Percentiles rank a stretch among this genome's conserved stretches.
Conservation (phyloP, 179 eudicot genomes). For the Corrigiola litoralis region DNA sequence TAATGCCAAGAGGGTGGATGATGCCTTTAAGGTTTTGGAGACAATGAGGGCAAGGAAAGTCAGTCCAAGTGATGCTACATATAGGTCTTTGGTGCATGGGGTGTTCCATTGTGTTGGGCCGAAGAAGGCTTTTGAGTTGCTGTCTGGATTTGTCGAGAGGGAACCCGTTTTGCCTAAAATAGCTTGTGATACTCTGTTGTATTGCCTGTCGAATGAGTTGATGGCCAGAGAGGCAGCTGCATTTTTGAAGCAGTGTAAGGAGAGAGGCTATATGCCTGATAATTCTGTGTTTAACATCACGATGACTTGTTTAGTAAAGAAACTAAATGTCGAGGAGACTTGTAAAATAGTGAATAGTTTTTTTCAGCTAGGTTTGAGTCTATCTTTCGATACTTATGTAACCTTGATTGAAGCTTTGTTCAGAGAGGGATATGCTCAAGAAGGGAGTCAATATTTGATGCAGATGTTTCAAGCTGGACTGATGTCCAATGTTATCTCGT, state of each 20-base stretch:
- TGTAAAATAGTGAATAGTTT: conserved; percentile 55
- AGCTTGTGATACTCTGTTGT: conserved; percentile 56
- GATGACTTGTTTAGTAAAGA: conserved; percentile 70
- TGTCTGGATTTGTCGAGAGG: conserved; percentile 53
- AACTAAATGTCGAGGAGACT: conserved; percentile 50
- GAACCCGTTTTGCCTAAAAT: conserved; percentile 50
- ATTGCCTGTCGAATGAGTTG: conserved; percentile 48
- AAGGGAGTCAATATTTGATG: conserved; percentile 50
- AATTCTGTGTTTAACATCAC: conserved; percentile 50
- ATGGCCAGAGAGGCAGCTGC: conserved; percentile 54
- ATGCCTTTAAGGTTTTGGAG: conserved; percentile 63
- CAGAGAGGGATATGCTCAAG: conserved; percentile 35
- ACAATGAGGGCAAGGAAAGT: conserved; percentile 62
- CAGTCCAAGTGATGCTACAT: conserved; percentile 81
- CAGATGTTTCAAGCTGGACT: conserved; percentile 46
- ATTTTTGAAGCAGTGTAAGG: conserved; percentile 38
- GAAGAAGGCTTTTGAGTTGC: conserved; percentile 47
- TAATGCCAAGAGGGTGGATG: conserved; percentile 67
- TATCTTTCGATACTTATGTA: conserved; percentile 51
- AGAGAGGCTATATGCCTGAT: conserved; percentile 66
- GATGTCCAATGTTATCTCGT: conserved; percentile 49
- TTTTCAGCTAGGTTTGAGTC: conserved; percentile 35
- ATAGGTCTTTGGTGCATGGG: conserved; percentile 84
- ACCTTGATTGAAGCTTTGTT: conserved; percentile 48
- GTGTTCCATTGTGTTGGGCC: conserved; percentile 57